phyloP scores from a whole-genome alignment of 208 protist species.

The Acanthamoeba polyphaga region DNA sequence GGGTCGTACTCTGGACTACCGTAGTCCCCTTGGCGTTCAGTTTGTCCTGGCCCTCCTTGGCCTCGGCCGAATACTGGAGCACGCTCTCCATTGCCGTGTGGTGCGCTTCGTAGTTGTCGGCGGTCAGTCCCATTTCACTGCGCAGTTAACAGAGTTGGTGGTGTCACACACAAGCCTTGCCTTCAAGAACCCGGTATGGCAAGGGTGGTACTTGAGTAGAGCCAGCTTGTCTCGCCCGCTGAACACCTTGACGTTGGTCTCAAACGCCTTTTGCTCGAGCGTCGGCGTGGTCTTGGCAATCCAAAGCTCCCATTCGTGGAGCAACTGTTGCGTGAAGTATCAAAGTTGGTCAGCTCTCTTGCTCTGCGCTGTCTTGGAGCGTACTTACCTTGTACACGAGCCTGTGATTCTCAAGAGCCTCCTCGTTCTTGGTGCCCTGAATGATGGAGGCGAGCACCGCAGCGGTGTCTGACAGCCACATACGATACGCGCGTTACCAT shows the following conservation, averaged over 20 bases:
- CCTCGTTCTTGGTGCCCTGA: neutral
- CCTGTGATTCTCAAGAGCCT: neutral
- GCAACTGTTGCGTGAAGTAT: neutral
- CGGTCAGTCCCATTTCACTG: slow-evolving; percentile 43
- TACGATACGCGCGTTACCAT: too few species aligned
- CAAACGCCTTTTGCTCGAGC: slow-evolving; percentile 32
- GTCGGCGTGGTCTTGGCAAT: neutral
- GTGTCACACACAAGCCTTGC: too few species aligned
- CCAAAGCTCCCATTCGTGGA: slow-evolving; percentile 38
- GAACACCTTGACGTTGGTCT: slow-evolving; percentile 48
- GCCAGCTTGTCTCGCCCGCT: slow-evolving; percentile 28
- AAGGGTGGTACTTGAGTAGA: neutral
- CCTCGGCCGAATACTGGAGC: slow-evolving; percentile 4
- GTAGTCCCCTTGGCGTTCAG: slow-evolving; percentile 15
- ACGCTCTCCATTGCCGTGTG: slow-evolving; percentile 7
- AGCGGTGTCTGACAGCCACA: slow-evolving; percentile 9
- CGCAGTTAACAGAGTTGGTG: neutral
- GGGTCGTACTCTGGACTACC: neutral
- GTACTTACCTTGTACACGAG: neutral
- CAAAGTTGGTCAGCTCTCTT: neutral
- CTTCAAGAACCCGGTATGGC: too few species aligned
- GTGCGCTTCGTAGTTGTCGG: slow-evolving; percentile 32
- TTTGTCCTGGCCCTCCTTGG: slow-evolving; percentile 13
- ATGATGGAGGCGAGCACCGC: neutral
- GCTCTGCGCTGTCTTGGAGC: neutral